Evolutionary conservation across 148 eudicot species (phyloP).

Genomic region (Rhododendron simsii): DNA sequence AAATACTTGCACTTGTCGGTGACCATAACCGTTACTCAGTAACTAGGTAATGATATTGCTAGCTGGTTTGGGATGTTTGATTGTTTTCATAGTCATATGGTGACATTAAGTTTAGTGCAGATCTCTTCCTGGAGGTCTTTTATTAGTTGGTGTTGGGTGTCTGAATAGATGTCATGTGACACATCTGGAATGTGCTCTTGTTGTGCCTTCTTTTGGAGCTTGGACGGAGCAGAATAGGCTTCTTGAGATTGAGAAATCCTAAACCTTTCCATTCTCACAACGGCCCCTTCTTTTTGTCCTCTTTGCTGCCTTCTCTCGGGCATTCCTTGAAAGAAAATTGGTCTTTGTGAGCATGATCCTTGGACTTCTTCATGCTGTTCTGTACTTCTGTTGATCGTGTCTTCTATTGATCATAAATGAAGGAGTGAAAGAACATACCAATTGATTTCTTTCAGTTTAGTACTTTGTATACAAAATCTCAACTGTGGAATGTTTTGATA

Average conservation of each 20-base stretch:
- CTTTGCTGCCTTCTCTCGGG: neutral
- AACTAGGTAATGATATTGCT: no score
- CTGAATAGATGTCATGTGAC: neutral
- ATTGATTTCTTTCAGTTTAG: neutral
- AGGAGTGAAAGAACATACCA: neutral
- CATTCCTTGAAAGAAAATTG: neutral
- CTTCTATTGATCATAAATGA: neutral
- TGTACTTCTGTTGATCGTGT: neutral
- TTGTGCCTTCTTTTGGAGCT: constrained; percentile 1
- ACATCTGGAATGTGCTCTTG: neutral
- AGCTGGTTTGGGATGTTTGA: neutral
- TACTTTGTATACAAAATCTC: neutral
- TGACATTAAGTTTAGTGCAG: neutral
- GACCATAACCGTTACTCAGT: neutral
- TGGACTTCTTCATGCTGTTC: neutral
- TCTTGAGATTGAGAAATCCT: neutral
- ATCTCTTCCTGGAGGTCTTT: neutral
- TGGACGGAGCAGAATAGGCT: neutral
- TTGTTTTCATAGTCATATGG: neutral
- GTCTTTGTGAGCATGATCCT: neutral
- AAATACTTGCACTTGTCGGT: neutral
- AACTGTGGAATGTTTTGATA: neutral
- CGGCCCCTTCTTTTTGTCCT: neutral
- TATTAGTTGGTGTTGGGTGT: neutral
- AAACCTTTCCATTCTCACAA: neutral